Evolutionary conservation across 2,329 filamentous ascomycete species (phyloP), one percentile per base, ranked within the genome.

Genomic region (Penicillium fuscoglaucum): DNA sequence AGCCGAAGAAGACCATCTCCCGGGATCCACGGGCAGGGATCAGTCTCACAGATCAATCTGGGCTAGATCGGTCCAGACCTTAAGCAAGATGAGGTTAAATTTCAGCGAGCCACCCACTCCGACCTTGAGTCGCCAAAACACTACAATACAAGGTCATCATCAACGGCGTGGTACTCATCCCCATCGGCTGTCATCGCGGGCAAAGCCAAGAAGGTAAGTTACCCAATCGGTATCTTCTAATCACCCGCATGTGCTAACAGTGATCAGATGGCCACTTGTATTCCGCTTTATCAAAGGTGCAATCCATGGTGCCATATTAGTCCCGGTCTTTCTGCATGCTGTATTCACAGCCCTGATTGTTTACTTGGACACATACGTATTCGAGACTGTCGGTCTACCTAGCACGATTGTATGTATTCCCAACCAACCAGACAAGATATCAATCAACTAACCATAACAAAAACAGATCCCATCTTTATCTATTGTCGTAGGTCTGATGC

Each of bases 401-500:
- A 78, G 79, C 48, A 83, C 78, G 63, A 87, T 87, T 61, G 84
- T 82, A 71, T 54, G 78, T 61, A 33, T 35, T 24, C 12, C 53
- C 33, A 48, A 33, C 8, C 13, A 28, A 31, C 5, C 3, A 44
- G 31, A 19, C 19, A 2, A 12, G 9, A 9, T 24, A 24, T 10
- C 45, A 28, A 24, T 12, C 45, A 28, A 43, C 59, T 61, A 49
- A 59, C 39, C 31, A 44, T 37, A 13, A 10, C 26, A 31, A 40
- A 26, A 28, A 19, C 61, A 82, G 80, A 82, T 88, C 45, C 85
- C 86, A 2, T 84, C 81, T 15, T 75, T 88, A 1, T 85, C 82
- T 35, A 88, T 88, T 56, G 86, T 88, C 51, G 85, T 88, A 2
- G 86, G 86, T 66, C 71, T 88, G 41, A 87, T 88, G 81, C 83